phyloP scores from a whole-genome alignment of 2,329 filamentous ascomycete genomes.

The Penicillium glabrum region DNA sequence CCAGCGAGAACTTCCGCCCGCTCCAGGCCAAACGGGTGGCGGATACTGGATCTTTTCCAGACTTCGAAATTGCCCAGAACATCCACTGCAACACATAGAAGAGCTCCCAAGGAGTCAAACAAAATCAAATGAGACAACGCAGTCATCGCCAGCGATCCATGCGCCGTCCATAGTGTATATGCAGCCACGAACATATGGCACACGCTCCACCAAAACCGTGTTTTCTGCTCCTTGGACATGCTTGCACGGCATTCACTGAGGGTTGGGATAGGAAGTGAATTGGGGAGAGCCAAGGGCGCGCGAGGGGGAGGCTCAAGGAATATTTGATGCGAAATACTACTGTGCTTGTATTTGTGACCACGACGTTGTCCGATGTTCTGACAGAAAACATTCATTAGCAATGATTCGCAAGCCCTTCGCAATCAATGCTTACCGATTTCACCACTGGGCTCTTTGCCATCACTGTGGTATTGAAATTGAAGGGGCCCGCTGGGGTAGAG shows the following conservation, averaged over 20 bases:
- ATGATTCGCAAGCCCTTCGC: neutral
- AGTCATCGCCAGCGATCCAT: conserved; percentile 85
- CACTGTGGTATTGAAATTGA: conserved; percentile 89
- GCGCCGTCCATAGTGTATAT: conserved; percentile 81
- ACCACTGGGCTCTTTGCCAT: conserved; percentile 70
- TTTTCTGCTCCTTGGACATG: conserved; percentile 85
- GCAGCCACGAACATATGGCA: conserved; percentile 82
- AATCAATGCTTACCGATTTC: conserved; percentile 65
- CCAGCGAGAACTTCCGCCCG: conserved; percentile 91
- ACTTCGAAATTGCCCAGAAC: conserved; percentile 96
- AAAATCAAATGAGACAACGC: conserved; percentile 90
- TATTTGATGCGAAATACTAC: conserved; percentile 92
- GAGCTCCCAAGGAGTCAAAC: conserved; percentile 90
- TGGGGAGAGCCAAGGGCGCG: conserved; percentile 83
- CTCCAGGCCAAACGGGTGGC: conserved; percentile 90
- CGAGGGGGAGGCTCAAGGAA: conserved; percentile 88
- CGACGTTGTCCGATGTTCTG: conserved; percentile 88
- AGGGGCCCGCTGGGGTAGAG: conserved; percentile 58
- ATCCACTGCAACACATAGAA: conserved; percentile 88
- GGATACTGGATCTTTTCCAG: conserved; percentile 88
- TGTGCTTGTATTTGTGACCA: conserved; percentile 97
- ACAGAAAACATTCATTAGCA: conserved; percentile 22
- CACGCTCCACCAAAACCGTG: conserved; percentile 81
- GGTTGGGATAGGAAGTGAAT: conserved; percentile 88
- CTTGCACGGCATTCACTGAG: conserved; percentile 82